Base-by-base conservation (phyloP, 768 basidiomycete genomes). In the Ramaria rubella region DNA sequence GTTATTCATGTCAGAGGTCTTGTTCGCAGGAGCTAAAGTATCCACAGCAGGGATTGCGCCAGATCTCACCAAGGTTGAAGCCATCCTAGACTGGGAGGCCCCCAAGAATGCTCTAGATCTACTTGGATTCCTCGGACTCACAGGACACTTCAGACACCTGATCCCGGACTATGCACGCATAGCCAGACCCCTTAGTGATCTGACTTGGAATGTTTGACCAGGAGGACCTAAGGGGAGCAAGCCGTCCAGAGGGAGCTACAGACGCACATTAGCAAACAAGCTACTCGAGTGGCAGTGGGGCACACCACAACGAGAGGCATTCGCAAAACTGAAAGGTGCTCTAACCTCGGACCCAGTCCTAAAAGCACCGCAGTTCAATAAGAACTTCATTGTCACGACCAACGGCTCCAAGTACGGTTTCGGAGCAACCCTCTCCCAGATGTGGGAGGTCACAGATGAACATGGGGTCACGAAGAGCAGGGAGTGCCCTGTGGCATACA, bases 41-140 rank as follows among this genome's bases (percentile, higher is more conserved):
- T 68, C 72, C 2, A 64, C 65, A 0, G 36, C 61, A 0, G 75
- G 76, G 0, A 66, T 77, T 2, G 56, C 55, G 15, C 69, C 72
- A 1, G 71, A 77, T 56, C 60, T 64, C 1, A 42, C 64, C 2
- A 77, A 77, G 58, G 60, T 77, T 4, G 68, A 67, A 1, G 70
- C 73, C 0, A 68, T 77, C 2, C 68, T 75, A 0, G 56, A 72
- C 45, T 68, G 64, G 66, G 43, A 48, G n/a, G 50, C 30, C 38
- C 75, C 75, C 0, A 19, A 52, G 12, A 60, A 69, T 27, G 63
- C 65, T 1, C 60, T 59, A 0, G 60, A 72, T 11, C 60, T 77
- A 7, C 52, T 58, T 2, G 63, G 62, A 5, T 77, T 77, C 59
- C 36, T 73, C 4, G 71, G 74, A 0, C 60, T 74, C 8, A 70